Conservation (phyloP, 768 basidiomycete genomes). For the Collybia mongolica region DNA sequence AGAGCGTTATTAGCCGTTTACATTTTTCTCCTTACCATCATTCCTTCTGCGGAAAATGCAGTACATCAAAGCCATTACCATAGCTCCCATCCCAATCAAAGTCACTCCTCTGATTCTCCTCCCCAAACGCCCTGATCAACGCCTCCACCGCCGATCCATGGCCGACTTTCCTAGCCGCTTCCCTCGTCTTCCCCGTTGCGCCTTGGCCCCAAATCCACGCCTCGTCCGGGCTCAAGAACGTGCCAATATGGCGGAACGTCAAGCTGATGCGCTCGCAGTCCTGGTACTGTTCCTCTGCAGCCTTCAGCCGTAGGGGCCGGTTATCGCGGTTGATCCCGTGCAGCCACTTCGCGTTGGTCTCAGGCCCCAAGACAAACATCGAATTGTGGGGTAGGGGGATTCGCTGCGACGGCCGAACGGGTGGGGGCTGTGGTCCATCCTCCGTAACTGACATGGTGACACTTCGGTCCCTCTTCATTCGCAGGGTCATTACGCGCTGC, state of each 20-base stretch:
- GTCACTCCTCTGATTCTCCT: conserved; percentile 66
- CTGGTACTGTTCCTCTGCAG: conserved; percentile 44
- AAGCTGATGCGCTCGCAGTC: conserved; percentile 72
- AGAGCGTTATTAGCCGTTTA: no score
- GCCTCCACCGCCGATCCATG: conserved; percentile 23
- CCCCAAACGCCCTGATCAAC: conserved; percentile 65
- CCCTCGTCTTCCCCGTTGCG: conserved; percentile 58
- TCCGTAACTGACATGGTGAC: conserved; percentile 7
- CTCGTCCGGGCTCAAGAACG: conserved; percentile 57
- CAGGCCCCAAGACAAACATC: conserved; percentile 76
- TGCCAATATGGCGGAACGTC: conserved; percentile 78
- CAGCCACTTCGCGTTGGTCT: conserved; percentile 73
- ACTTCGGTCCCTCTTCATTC: conserved; percentile 41
- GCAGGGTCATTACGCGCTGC: conserved; percentile 74
- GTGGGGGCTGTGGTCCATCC: conserved; percentile 1
- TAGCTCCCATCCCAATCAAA: conserved; percentile 73
- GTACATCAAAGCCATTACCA: conserved; percentile 67
- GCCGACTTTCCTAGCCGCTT: conserved; percentile 53
- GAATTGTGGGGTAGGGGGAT: conserved; percentile 80
- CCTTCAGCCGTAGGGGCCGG: conserved; percentile 53
- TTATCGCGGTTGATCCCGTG: conserved; percentile 80
- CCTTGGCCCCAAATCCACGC: conserved; percentile 71
- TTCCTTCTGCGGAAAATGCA: conserved; percentile 42
- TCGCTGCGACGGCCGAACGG: conserved; percentile 42
- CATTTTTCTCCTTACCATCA: background rate